Percentiles rank a stretch among this genome's conserved stretches.
Conservation (phyloP, 257 asterid species). For the Solanum okadae region DNA sequence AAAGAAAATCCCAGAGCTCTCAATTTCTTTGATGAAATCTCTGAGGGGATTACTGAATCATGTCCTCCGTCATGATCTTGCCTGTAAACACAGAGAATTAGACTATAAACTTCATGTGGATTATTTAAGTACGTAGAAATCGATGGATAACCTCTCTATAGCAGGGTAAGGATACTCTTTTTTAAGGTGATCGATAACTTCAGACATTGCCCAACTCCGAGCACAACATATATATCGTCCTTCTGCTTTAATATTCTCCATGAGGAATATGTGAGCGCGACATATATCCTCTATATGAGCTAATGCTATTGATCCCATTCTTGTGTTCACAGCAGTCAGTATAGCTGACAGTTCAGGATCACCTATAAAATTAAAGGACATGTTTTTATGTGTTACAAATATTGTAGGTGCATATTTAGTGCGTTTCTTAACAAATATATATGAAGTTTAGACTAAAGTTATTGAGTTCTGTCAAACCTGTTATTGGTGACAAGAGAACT, state of each 20-base stretch:
- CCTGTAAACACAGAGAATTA: conserved; percentile 12
- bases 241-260: conserved; percentile 52
- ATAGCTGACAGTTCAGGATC: conserved; percentile 42
- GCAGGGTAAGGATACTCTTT: conserved; percentile 27
- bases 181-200: conserved; percentile 31
- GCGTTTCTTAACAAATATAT: background rate
- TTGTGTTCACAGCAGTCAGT: conserved; percentile 44
- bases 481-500: conserved; percentile 64
- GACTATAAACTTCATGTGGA: background rate
- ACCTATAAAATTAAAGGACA: conserved; percentile 20
- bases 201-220: conserved; percentile 31
- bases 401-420: background rate
- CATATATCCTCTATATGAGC: conserved; percentile 76
- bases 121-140: background rate
- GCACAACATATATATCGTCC: conserved; percentile 66
- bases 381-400: background rate
- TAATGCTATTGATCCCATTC: conserved; percentile 86
- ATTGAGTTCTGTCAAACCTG: conserved; percentile 23
- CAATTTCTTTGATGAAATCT: conserved; percentile 66
- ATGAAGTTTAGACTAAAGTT: no score
- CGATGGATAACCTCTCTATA: conserved; percentile 32
- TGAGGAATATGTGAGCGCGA: conserved; percentile 59
- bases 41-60: conserved; percentile 28
- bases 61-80: background rate
- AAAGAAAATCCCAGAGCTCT: conserved; percentile 54